Percentiles rank a stretch among this genome's conserved stretches.
These are phyloP conservation scores for Suillus lakei DNA, from an alignment of 768 basidiomycete genomes.

Conservation along the genomic window DNA sequence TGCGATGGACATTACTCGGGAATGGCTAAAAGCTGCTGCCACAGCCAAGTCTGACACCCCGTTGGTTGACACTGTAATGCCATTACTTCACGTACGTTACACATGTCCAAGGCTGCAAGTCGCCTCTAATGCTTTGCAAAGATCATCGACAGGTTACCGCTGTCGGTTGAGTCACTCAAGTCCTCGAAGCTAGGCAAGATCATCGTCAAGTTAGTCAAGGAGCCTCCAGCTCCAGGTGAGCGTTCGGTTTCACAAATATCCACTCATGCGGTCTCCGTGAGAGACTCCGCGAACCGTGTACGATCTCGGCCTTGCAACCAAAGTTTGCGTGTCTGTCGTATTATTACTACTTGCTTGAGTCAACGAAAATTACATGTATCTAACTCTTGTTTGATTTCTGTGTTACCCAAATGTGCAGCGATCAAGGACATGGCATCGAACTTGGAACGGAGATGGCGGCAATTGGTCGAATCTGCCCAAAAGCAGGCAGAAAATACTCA, in stretches of 20 bases:
- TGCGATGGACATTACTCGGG: conserved; percentile 79
- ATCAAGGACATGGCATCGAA: conserved; percentile 94
- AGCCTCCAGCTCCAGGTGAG: conserved; percentile 83
- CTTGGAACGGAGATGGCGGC: conserved; percentile 84
- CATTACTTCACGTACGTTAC: conserved; percentile 79
- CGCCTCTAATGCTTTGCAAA: conserved; percentile 26
- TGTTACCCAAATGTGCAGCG: conserved; percentile 58
- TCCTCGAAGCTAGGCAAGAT: conserved; percentile 81
- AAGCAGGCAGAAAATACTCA: conserved; percentile 47
- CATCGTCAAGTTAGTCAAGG: conserved; percentile 76
- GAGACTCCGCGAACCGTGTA: conserved; percentile 33
- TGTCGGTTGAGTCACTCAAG: conserved; percentile 70
- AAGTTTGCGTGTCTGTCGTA: conserved; percentile 36
- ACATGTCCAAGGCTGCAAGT: conserved; percentile 11
- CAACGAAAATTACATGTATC: conserved; percentile 55
- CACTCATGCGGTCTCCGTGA: conserved; percentile 21
- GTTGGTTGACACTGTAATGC: conserved; percentile 81
- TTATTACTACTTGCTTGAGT: conserved; percentile 33
- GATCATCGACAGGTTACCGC: conserved; percentile 86
- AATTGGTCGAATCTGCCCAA: conserved; percentile 57
- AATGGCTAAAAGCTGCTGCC: conserved; percentile 79
- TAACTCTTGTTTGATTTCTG: conserved; percentile 58
- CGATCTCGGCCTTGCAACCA: conserved; percentile 27
- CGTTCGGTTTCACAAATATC: conserved; percentile 27
- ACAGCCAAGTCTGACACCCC: conserved; percentile 57